Percentiles rank a stretch among this genome's conserved stretches.
phyloP scores from a whole-genome alignment of 768 basidiomycete species.

The Trametes elegans region DNA sequence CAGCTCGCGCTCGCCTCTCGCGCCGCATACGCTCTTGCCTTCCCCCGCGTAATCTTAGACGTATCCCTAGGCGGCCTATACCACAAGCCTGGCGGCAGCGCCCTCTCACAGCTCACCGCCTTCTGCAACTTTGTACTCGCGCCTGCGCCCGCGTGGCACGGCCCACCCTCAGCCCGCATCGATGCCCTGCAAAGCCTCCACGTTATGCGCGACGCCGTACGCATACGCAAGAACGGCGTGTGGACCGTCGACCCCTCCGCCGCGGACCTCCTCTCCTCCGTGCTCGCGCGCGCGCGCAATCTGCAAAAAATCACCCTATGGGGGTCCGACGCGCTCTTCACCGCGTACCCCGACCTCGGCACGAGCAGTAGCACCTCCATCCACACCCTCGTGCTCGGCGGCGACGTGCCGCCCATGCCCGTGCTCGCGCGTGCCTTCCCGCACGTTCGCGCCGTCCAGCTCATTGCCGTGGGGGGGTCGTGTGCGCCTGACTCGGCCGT shows the following conservation, averaged over 20 bases:
- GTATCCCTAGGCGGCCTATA: constrained; percentile 16
- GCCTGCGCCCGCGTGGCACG: constrained; percentile 13
- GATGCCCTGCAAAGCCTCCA: constrained; percentile 11
- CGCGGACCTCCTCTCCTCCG: constrained; percentile 9
- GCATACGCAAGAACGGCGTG: constrained; percentile 5
- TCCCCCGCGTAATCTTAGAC: constrained; percentile 21
- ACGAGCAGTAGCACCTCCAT: constrained; percentile 11
- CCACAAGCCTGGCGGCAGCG: constrained; percentile 18
- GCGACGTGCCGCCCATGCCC: constrained; percentile 17
- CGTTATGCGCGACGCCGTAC: constrained; percentile 21
- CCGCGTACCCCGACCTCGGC: constrained; percentile 16
- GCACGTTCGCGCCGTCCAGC: constrained; percentile 11
- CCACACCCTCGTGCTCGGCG: constrained; percentile 18
- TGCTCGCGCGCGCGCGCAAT: constrained; percentile 11
- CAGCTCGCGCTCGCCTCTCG: constrained; percentile 19
- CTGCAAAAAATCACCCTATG: constrained; percentile 20
- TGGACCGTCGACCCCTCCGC: constrained; percentile 12
- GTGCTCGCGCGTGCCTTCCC: constrained; percentile 20
- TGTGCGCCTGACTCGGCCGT: constrained; percentile 18
- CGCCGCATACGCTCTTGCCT: constrained; percentile 16
- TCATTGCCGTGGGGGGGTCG: constrained; percentile 15
- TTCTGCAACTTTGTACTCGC: constrained; percentile 19
- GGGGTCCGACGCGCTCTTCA: constrained; percentile 19
- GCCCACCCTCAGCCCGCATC: constrained; percentile 12
- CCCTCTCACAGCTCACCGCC: constrained; percentile 13